Evolutionary conservation across 768 basidiomycete genomes (phyloP).

Genomic region (Suillus subluteus): DNA sequence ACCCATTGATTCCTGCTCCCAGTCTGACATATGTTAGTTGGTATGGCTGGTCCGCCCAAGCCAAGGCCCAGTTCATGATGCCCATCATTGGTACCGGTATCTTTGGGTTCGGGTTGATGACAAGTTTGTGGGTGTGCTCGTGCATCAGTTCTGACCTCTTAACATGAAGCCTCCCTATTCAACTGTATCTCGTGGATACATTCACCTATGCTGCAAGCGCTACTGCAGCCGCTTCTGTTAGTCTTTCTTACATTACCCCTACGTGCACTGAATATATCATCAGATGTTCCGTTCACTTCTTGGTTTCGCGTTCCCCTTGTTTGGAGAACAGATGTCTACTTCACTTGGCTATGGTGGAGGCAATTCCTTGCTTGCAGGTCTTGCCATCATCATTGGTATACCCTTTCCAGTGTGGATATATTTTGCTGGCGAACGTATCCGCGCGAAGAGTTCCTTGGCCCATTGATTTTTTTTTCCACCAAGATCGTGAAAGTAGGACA

Average conservation of each 20-base stretch:
- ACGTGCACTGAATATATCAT: neutral
- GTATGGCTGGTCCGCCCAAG: constrained; percentile 83
- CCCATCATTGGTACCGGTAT: constrained; percentile 67
- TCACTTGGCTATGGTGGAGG: constrained; percentile 67
- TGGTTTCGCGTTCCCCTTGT: constrained; percentile 69
- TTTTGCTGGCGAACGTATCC: constrained; percentile 62
- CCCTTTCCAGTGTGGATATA: constrained; percentile 79
- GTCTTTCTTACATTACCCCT: constrained; percentile 18
- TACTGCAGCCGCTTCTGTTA: constrained; percentile 61
- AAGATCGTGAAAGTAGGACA: too few species aligned
- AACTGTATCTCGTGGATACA: constrained; percentile 71
- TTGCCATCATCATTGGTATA: constrained; percentile 64
- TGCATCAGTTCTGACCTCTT: constrained; percentile 7
- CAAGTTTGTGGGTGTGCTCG: constrained; percentile 48
- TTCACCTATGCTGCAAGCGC: constrained; percentile 73
- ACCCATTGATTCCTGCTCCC: neutral
- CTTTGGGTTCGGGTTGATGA: constrained; percentile 68
- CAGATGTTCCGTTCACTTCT: constrained; percentile 64
- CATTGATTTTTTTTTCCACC: constrained; percentile 9
- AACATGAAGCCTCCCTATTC: constrained; percentile 59
- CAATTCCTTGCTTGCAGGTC: constrained; percentile 65
- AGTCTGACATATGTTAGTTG: constrained; percentile 46
- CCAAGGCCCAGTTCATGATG: constrained; percentile 72
- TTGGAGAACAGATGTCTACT: constrained; percentile 66
- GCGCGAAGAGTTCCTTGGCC: constrained; percentile 44